Base-by-base conservation (phyloP, 2,329 filamentous ascomycete genomes). In the Aspergillus brasiliensis region DNA sequence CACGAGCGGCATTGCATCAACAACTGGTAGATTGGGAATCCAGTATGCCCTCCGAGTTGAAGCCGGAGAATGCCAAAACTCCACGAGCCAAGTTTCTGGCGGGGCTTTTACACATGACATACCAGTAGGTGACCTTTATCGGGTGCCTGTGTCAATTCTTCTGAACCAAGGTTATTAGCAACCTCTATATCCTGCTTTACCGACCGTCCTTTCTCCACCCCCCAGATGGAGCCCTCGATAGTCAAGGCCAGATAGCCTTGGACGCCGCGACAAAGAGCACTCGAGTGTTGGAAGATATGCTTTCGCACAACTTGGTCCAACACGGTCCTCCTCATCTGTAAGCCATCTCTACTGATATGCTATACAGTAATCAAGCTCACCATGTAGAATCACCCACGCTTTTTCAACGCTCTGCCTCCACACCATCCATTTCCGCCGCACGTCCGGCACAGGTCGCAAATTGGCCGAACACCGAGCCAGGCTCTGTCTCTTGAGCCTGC, bases 391-490 rank as follows among this genome's bases (percentile, higher is more conserved):
- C 46, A 82, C 80, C 0, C 80, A 81, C 57, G 68, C 80, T 0
- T 82, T 82, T 65, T 79, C 79, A 38, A 77, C 80, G 1, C 70
- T 83, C 1, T 82, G 80, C 58, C 81, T 82, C 38, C 80, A 82
- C 53, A 79, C 79, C 0, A 78, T 81, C 7, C 73, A 80, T 42
- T 75, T 82, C 11, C 73, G 77, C 7, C 69, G 73, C 19, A 64
- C 67, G 1, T 62, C 56, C 58, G 76, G 76, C 4, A 77, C 77
- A 3, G 73, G 76, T 2, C 69, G 76, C 5, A 77, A 77, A n/a
- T 69, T 82, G 0, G 79, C 81, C 13, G 81, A 83, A 59, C 78
- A 82, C 56, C 73, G 81, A 25, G 80, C 80, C 0, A 78, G 82
- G n/a, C 60, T 83, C 0, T 83, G 81, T 58, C 67, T 83, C 0